phyloP scores from a whole-genome alignment of 2,329 filamentous ascomycete species.

The Pseudopithomyces chartarum region DNA sequence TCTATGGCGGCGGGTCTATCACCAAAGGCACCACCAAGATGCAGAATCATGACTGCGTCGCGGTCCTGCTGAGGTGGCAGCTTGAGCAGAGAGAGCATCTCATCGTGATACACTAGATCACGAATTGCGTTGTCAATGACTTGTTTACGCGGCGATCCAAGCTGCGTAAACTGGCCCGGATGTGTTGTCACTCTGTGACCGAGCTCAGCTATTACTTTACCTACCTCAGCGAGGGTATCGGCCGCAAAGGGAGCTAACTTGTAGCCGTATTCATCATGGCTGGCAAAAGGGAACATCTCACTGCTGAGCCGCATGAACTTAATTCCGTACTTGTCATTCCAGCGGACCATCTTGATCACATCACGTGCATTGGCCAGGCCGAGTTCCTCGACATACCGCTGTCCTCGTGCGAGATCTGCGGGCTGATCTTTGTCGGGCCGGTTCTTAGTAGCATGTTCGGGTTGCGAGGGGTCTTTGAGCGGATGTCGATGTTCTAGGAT shows the following conservation, averaged over 20 bases:
- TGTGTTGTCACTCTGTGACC: slow-evolving; percentile 89
- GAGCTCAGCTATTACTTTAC: slow-evolving; percentile 74
- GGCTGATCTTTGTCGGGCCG: slow-evolving; percentile 76
- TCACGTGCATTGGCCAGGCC: slow-evolving; percentile 84
- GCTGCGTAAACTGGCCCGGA: slow-evolving; percentile 86
- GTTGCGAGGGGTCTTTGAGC: slow-evolving; percentile 72
- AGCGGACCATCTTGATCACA: slow-evolving; percentile 81
- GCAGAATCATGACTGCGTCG: slow-evolving; percentile 92
- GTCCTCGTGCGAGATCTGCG: slow-evolving; percentile 68
- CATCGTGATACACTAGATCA: slow-evolving; percentile 86
- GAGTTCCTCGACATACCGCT: slow-evolving; percentile 74
- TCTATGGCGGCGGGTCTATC: slow-evolving; percentile 80
- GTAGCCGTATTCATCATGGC: slow-evolving; percentile 85
- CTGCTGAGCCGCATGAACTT: slow-evolving; percentile 91
- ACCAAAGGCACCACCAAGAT: slow-evolving; percentile 90
- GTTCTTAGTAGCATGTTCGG: slow-evolving; percentile 84
- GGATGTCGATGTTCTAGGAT: slow-evolving; percentile 90
- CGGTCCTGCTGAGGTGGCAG: slow-evolving; percentile 78
- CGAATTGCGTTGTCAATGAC: slow-evolving; percentile 79
- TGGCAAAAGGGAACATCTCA: slow-evolving; percentile 97
- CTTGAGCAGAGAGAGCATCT: slow-evolving; percentile 77
- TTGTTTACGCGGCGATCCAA: slow-evolving; percentile 78
- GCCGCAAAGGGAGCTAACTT: slow-evolving; percentile 82
- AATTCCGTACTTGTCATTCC: slow-evolving; percentile 92
- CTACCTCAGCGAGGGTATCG: slow-evolving; percentile 75